Percentiles rank a stretch among this genome's conserved stretches.
phyloP scores from a whole-genome alignment of 208 protist species.

The Leishmania aethiopica region DNA sequence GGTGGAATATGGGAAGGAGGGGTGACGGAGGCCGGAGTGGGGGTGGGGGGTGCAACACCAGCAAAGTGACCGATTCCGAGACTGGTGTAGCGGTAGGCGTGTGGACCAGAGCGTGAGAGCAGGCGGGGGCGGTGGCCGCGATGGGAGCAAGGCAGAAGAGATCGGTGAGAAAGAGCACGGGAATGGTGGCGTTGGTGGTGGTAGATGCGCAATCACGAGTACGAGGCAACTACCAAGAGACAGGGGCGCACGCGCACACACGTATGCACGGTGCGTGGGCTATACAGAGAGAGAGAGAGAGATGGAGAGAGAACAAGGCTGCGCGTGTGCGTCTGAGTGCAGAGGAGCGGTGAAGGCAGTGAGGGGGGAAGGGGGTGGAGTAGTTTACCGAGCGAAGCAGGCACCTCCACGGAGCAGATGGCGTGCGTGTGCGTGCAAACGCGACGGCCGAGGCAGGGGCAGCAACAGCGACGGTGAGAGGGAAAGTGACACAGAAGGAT shows the following conservation, averaged over 20 bases:
- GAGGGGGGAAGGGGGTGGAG: neutral
- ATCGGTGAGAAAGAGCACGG: neutral
- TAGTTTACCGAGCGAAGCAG: neutral
- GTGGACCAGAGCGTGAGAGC: neutral
- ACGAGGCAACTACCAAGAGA: neutral
- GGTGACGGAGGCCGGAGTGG: neutral
- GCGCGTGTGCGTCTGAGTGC: neutral
- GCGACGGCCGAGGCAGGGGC: neutral
- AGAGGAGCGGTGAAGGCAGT: neutral
- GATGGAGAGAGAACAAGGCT: neutral
- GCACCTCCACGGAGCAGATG: neutral
- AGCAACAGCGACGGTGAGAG: neutral
- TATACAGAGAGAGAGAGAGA: neutral
- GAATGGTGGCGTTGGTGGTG: neutral
- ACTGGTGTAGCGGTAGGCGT: neutral
- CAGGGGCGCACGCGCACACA: neutral
- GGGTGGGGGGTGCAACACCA: neutral
- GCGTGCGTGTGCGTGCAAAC: neutral
- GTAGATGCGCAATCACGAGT: neutral
- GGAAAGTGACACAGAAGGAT: neutral
- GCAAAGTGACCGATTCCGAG: neutral
- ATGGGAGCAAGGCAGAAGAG: neutral
- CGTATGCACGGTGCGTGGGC: conserved; percentile 2
- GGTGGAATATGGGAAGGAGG: neutral
- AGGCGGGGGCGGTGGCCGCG: neutral